Evolutionary conservation across 768 basidiomycete genomes (phyloP), one percentile per base, ranked within the genome.

Genomic region (Galerina marginata): DNA sequence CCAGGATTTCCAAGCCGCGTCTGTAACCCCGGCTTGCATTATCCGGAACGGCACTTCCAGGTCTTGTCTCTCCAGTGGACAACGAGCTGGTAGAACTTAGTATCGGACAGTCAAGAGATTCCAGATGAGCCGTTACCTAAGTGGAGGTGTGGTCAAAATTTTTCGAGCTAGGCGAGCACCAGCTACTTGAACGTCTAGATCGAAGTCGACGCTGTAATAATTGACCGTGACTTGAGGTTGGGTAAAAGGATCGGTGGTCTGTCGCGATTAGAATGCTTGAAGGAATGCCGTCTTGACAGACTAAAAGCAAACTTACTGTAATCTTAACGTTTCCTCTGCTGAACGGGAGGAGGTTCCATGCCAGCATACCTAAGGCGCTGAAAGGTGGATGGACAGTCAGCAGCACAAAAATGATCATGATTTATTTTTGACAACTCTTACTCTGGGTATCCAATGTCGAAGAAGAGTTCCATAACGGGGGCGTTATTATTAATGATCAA

Each of bases 321-420:
- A 85, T 80, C 50, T 72, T 73, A 29, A 85, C 80, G n/a, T 66
- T 77, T 6, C 85, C 85, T 25, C 84, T 71, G 68, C 81, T 81
- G 72, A 85, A 86, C 1, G 84, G 84, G 4, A 86, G 75, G 15
- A 86, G 75, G 54, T 78, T 77, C 84, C 85, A 86, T 71, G 79
- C 75, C 57, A 77, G 73, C 51, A 86, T 78, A 2, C 84, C 84
- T 14, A 85, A 59, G 9, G 71, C 75, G 50, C 81, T 82, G 55
- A 20, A 56, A 16, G 37, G 37, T 3, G 50, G 25, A 43, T 16
- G 11, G 25, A 2, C 11, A 51, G 49, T 38, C 9, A 12, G 10
- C 9, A n/a, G n/a, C n/a, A n/a, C 15, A 16, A 9, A 1, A 38
- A 23, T 11, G 23, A 51, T 16, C 11, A 39, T 38, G 6, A 20